These are phyloP conservation scores for Epithemia pelagica DNA, from an alignment of 108 stramenopile species.

Conservation along the genomic window DNA sequence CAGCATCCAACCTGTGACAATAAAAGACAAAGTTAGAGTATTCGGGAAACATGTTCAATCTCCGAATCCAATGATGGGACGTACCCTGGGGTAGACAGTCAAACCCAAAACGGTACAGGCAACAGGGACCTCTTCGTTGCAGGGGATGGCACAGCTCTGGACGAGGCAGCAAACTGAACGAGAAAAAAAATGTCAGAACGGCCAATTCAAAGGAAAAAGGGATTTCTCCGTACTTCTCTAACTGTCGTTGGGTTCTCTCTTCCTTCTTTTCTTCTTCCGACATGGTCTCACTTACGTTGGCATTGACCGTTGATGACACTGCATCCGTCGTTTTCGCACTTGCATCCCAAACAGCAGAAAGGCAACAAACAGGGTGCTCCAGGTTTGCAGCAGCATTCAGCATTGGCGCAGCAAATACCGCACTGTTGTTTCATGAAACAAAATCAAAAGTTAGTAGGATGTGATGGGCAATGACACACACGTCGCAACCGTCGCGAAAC, in stretches of 20 bases:
- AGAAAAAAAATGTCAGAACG: too few relatives aligned
- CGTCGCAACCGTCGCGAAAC: background rate
- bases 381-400: conserved; percentile 68
- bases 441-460: background rate
- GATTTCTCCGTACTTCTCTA: too few relatives aligned
- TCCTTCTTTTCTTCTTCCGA: too few relatives aligned
- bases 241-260: too few relatives aligned
- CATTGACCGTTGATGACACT: conserved; percentile 41
- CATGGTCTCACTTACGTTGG: conserved; percentile 16
- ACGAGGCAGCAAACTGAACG: conserved; percentile 41
- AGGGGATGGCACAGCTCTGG: conserved; percentile 53
- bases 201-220: too few relatives aligned
- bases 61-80: too few relatives aligned
- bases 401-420: conserved; percentile 21
- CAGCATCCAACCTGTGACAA: conserved; percentile 7
- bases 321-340: conserved; percentile 41
- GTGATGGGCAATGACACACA: background rate
- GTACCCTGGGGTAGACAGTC: conserved; percentile 26
- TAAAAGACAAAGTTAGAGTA: too few relatives aligned
- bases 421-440: conserved; percentile 16
- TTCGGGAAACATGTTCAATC: too few relatives aligned
- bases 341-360: conserved; percentile 24
- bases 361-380: conserved; percentile 35
- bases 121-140: conserved; percentile 70
- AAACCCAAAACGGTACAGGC: conserved; percentile 45